Conservation (phyloP, 208 protist genomes). For the Acanthamoeba castellanii region DNA sequence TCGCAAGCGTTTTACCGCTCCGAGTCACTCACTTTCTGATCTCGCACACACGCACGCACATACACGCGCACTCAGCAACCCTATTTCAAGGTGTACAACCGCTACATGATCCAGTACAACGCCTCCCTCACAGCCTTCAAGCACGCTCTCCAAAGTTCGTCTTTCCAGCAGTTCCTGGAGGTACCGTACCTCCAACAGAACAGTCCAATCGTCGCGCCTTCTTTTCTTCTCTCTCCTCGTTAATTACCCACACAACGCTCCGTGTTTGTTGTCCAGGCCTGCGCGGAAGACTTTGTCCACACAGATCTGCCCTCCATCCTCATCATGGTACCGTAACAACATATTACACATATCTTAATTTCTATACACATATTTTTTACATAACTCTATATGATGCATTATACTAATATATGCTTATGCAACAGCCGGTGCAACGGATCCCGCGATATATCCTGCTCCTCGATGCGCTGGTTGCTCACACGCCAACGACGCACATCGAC, state of each 20-base stretch:
- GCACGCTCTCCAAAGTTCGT: neutral
- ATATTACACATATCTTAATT: neutral
- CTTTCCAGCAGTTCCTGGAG: constrained; percentile 19
- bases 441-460: constrained; percentile 69
- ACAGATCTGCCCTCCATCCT: constrained; percentile 35
- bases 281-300: neutral
- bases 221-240: neutral
- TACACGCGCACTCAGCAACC: neutral
- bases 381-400: neutral
- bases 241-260: no score
- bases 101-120: constrained; percentile 55
- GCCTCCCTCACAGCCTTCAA: neutral
- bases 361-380: no score
- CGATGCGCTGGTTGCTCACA: constrained; percentile 1
- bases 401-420: neutral
- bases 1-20: neutral
- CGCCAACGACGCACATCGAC: neutral
- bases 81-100: constrained; percentile 32
- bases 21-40: neutral
- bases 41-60: neutral
- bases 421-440: constrained; percentile 61
- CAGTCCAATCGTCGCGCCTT: neutral
- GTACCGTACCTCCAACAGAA: neutral
- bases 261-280: neutral
- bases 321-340: constrained; percentile 55